Evolutionary conservation across 495 filamentous ascomycete species (phyloP), one percentile per base, ranked within the genome.

Genomic region (Penicillium maclennaniae): DNA sequence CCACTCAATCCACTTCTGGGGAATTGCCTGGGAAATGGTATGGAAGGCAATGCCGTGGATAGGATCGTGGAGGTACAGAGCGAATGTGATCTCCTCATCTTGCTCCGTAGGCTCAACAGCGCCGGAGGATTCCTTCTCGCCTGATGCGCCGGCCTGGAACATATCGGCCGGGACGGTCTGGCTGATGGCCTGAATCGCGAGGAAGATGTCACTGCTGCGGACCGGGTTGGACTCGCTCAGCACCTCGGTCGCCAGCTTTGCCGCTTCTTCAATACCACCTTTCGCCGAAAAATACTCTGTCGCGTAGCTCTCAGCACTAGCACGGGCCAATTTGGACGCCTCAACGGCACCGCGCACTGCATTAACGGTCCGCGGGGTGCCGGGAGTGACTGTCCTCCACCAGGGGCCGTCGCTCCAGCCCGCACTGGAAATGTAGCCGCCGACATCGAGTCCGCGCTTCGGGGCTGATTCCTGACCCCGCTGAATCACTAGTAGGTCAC

Each of bases 401-500:
- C 93, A 98, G 1, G 93, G 93, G 0, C 93, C 95, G 61, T 96
- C 92, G 49, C 81, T 85, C 92, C 92, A 96, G 46, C 74, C 70
- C 26, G 86, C 79, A 38, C 73, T 77, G 53, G 85, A 89, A 47
- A 77, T 73, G 20, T 68, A 65, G 34, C 53, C 60, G 37, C 74
- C 69, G 23, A 77, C 75, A 40, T 83, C 79, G 6, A 81, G 73
- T 14, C 81, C 79, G 8, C 84, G 79, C 47, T 85, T 87, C 9
- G 84, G 84, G 6, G 85, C 82, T 23, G 86, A 91, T 66, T 95
- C 89, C 53, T 89, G 88, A 3, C 93, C 93, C 1, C 91, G 85
- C 72, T 97, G 93, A 61, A 97, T 85, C 52, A 99, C 95, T 34
- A 97, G 76, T n/a, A 99, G 82, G 65, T 97, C 93, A 20, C 93